These are phyloP conservation scores for Labyrinthula sp. DNA, from an alignment of 352 stramenopile genomes.

Conservation along the genomic window DNA sequence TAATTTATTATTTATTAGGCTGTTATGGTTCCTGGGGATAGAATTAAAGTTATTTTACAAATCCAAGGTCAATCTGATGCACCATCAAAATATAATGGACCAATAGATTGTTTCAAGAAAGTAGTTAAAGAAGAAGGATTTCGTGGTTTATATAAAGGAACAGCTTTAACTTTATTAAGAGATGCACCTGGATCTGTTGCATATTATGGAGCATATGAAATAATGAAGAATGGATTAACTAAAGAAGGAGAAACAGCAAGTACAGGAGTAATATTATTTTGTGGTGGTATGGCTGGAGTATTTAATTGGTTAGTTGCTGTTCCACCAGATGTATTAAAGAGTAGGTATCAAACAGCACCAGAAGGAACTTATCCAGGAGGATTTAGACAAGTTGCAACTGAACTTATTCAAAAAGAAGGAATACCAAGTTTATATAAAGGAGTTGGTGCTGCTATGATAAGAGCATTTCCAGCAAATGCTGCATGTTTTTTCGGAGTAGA, in stretches of 20 bases:
- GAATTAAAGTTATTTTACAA: constrained; percentile 85
- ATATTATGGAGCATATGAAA: constrained; percentile 81
- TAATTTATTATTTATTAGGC: constrained; percentile 27
- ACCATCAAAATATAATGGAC: constrained; percentile 75
- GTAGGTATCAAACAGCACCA: constrained; percentile 75
- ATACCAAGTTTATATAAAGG: constrained; percentile 71
- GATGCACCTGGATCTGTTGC: constrained; percentile 75
- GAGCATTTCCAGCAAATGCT: constrained; percentile 74
- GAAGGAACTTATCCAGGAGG: constrained; percentile 69
- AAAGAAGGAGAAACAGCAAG: constrained; percentile 46
- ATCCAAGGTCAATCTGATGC: constrained; percentile 61
- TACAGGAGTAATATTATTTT: constrained; percentile 65
- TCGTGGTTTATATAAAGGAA: constrained; percentile 74
- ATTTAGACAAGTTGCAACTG: constrained; percentile 54
- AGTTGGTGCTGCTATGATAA: constrained; percentile 68
- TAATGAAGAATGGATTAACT: constrained; percentile 60
- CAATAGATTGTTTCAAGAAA: constrained; percentile 75
- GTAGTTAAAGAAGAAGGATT: constrained; percentile 69
- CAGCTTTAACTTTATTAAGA: constrained; percentile 69
- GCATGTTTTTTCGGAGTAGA: constrained; percentile 75
- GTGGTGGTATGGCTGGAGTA: constrained; percentile 67
- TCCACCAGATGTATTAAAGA: constrained; percentile 84
- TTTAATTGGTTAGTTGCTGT: constrained; percentile 83
- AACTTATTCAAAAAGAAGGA: constrained; percentile 82
- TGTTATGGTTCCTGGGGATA: constrained; percentile 78